A percentile compares a stretch with the other conserved stretches of the same genome.
Conservation (phyloP, 768 basidiomycete genomes). For the Leccinum broughii region DNA sequence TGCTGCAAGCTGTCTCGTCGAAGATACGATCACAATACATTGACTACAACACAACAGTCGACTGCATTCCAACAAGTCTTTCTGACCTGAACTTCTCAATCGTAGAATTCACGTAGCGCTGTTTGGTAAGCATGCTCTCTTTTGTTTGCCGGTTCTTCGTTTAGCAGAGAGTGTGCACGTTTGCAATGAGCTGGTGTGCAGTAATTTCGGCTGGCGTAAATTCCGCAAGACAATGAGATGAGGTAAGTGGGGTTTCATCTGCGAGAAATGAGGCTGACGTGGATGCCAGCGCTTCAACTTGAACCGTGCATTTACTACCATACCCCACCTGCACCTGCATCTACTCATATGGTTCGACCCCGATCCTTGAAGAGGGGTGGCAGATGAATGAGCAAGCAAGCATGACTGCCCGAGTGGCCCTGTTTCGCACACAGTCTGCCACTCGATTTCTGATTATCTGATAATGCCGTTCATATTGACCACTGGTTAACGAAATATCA, state of each 20-base stretch:
- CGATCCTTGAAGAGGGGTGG: no score
- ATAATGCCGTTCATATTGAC: no score
- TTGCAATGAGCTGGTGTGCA: not conserved
- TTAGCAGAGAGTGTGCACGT: not conserved
- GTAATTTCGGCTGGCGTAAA: not conserved
- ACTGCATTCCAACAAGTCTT: no score
- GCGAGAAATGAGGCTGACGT: not conserved
- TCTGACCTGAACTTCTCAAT: not conserved
- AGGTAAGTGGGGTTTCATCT: not conserved
- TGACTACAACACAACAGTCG: not conserved
- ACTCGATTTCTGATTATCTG: no score
- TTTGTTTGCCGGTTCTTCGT: not conserved
- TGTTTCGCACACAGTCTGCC: no score
- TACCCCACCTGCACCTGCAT: no score
- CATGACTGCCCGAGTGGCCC: no score
- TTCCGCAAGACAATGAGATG: not conserved
- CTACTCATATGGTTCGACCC: no score
- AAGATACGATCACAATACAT: not conserved
- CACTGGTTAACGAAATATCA: no score
- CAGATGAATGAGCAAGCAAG: no score
- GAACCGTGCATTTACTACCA: no score
- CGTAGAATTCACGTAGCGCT: not conserved
- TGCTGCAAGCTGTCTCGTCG: not conserved
- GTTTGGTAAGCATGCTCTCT: not conserved
- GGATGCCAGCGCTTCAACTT: no score